Base-by-base conservation (phyloP, 495 filamentous ascomycete species). In the Amniculicola lignicola region DNA sequence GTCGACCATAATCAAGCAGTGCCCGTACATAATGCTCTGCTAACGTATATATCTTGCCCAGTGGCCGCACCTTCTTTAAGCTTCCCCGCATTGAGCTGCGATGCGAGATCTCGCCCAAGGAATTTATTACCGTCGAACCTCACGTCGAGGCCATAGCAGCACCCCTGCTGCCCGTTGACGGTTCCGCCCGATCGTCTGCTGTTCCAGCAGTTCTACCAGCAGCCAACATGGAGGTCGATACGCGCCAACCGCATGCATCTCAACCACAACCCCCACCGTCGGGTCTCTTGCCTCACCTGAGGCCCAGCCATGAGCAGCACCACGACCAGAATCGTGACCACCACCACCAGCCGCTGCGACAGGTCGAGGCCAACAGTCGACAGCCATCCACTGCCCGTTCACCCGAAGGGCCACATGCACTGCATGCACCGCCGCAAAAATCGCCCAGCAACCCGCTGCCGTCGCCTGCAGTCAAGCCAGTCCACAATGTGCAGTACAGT, bases 61-160 rank as follows among this genome's bases (percentile, higher is more conserved):
- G 62, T 14, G 46, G 42, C 27, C 57, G 62, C 42, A 52, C 61
- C 40, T 57, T 64, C 28, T 64, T 64, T 52, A 64, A 64, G 37
- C 52, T 64, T 16, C 29, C 62, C 23, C 45, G 42, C 35, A 64
- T 64, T 35, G 24, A 53, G 29, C 51, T 64, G 51, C 51, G 42
- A 61, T 64, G 52, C 62, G 53, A 64, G 28, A 37, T 23, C 10
- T 11, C 37, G 0, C 46, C 55, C 6, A 38, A 45, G 22, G 35
- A 19, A 4, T 51, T 47, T 41, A 38, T 25, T 2, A 18, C 39
- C 21, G 48, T 53, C 28, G 56, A 59, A 21, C 56, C 56, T 4
- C 48, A 47, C 10, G 31, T 53, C 23, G 47, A 51, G 14, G 21
- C 25, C 9, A 28, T 35, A n/a, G 36, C 51, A 22, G 46, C 36